Base-by-base conservation (phyloP, 768 basidiomycete genomes). In the Tricholoma sp. region DNA sequence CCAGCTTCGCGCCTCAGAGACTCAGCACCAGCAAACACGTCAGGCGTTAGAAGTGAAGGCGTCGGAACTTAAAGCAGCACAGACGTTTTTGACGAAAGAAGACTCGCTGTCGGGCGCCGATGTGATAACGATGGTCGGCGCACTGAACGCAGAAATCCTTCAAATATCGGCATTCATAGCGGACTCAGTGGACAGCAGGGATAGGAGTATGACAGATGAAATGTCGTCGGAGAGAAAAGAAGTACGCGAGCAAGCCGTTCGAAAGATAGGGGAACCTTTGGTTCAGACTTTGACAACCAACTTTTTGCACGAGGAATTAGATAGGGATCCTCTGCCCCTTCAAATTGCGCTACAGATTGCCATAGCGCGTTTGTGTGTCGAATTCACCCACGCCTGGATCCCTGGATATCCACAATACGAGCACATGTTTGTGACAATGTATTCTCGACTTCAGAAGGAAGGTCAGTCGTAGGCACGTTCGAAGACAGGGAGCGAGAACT, bases 81-180 rank as follows among this genome's bases (percentile, higher is more conserved):
- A 79, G 60, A 71, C 70, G 19, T 83, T 78, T 70, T 68, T 83
- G 57, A 72, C 75, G 8, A 79, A 74, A 5, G 71, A 74, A 0
- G 79, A 83, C 57, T 59, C 71, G 9, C 67, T 78, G 22, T 78
- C 82, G 11, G 78, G 79, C 11, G 73, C 73, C 5, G 81, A 85
- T 37, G 74, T 83, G 31, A 75, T 76, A 43, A 66, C 61, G 8
- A 71, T 79, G 64, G 67, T 83, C n/a, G 69, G 77, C 52, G 65
- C 67, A 11, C 66, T 85, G 34, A 84, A 84, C 59, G 66, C 73
- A 4, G 77, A 81, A 52, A 78, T 84, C 22, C 71, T 78, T 31
- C 82, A 84, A 60, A 73, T 72, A 11, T 76, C 81, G 0, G 79
- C 81, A 0, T 71, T 68, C 55, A 75, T 83, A 69, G 74, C 82